Base-by-base conservation (phyloP, 2,329 filamentous ascomycete genomes). In the Pseudogymnoascus sp. region DNA sequence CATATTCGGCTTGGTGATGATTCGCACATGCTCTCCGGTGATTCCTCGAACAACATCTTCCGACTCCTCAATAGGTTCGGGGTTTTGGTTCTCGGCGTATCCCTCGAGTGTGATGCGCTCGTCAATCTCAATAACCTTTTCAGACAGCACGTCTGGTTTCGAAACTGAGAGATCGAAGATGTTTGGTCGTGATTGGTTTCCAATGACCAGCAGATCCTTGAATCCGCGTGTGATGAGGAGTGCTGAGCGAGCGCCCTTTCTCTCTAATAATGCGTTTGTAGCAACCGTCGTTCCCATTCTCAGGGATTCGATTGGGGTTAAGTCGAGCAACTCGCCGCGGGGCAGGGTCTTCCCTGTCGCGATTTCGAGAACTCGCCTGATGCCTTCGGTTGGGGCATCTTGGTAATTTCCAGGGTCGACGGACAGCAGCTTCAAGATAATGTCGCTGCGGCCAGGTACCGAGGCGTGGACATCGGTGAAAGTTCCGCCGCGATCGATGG, bases 201-300 rank as follows among this genome's bases (percentile, higher is more conserved):
- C 88, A 72, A 92, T 90, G 63, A 83, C 79, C n/a, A 90, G 78
- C 66, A 87, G 86, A 71, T 91, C 88, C 67, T 84, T 86, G 75
- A 91, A 90, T 0, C 87, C 88, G 68, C 86, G 87, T 0, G 87
- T 90, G 1, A 89, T 85, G 4, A 90, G 79, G 72, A 92, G 82
- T 1, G 86, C 89, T 69, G 88, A 88, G 63, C 80, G 81, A 72
- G 90, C 87, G 14, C 89, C 89, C 71, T 91, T 91, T 21, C 87
- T 77, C 70, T 90, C 87, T 1, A 92, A 76, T n/a, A 92, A 75
- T 0, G 89, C 88, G 75, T 91, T 92, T 0, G 88, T 91, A 0
- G 88, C 88, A 6, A 91, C 86, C 0, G 88, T 91, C 1, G 89
- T 92, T 13, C 89, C 89, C 83, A 91, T 90, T 7, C 88, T 82